These are phyloP conservation scores for Aegle marmelos DNA, from an alignment of 345 rosid genomes.

Conservation along the genomic window DNA sequence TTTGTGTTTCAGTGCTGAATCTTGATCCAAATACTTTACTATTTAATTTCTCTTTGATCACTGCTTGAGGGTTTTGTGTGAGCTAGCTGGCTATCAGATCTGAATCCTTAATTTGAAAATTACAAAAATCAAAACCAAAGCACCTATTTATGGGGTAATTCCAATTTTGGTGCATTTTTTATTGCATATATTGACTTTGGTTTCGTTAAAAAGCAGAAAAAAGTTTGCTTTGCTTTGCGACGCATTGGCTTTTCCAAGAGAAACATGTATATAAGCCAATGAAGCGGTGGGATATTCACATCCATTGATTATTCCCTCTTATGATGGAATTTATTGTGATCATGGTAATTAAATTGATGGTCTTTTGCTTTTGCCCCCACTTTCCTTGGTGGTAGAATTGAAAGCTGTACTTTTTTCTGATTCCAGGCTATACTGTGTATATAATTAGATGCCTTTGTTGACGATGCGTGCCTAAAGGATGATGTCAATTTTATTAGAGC, in stretches of 20 bases:
- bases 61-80: background rate
- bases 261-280: background rate
- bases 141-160: background rate
- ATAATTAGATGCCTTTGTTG: background rate
- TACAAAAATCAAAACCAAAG: background rate
- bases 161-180: background rate
- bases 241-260: slow-evolving; percentile 12
- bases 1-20: background rate
- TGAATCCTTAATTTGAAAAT: background rate
- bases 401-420: background rate
- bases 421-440: background rate
- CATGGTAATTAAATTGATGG: background rate
- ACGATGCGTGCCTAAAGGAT: background rate
- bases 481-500: slow-evolving; percentile 1
- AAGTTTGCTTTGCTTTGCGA: too few species aligned
- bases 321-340: background rate
- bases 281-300: too few species aligned
- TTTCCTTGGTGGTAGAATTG: background rate
- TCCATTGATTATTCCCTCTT: slow-evolving; percentile 1
- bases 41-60: background rate
- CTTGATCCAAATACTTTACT: background rate
- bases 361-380: background rate
- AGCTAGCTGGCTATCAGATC: slow-evolving; percentile 5
- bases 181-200: slow-evolving; percentile 7
- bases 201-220: background rate